These are phyloP conservation scores for Gossypium gossypioides DNA, from an alignment of 441 rosid species.

Conservation along the genomic window DNA sequence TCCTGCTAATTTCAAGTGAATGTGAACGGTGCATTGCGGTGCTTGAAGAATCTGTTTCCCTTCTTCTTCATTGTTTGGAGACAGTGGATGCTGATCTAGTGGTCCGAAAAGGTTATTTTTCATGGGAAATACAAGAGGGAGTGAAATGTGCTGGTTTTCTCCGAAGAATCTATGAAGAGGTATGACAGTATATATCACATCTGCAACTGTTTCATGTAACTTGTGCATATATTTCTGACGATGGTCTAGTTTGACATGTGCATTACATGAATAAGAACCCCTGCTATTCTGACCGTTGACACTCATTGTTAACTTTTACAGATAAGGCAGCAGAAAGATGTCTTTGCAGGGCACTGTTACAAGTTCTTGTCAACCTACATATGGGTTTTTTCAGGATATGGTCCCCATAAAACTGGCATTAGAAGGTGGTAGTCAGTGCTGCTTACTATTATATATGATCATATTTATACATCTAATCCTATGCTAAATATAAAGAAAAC, in stretches of 20 bases:
- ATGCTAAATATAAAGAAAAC: not conserved
- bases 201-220: not conserved
- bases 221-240: not conserved
- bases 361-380: constrained; percentile 71
- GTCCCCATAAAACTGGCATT: constrained; percentile 13
- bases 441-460: not conserved
- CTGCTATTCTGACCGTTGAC: constrained; percentile 8
- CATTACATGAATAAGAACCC: not conserved
- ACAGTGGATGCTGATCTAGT: constrained; percentile 29
- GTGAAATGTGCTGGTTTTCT: constrained; percentile 66
- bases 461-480: not conserved
- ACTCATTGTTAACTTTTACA: constrained; percentile 31
- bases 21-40: constrained; percentile 54
- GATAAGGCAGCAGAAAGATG: constrained; percentile 77
- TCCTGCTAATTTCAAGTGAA: constrained; percentile 42
- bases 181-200: constrained; percentile 12
- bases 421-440: not conserved
- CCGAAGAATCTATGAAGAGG: constrained; percentile 97
- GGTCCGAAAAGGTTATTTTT: constrained; percentile 30
- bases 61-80: constrained; percentile 72
- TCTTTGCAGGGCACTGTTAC: constrained; percentile 59
- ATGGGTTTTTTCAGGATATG: constrained; percentile 58
- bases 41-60: constrained; percentile 60
- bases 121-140: constrained; percentile 53
- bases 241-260: not conserved